Base-by-base conservation (phyloP, 768 basidiomycete species). In the Dacryopinax primogenitus region DNA sequence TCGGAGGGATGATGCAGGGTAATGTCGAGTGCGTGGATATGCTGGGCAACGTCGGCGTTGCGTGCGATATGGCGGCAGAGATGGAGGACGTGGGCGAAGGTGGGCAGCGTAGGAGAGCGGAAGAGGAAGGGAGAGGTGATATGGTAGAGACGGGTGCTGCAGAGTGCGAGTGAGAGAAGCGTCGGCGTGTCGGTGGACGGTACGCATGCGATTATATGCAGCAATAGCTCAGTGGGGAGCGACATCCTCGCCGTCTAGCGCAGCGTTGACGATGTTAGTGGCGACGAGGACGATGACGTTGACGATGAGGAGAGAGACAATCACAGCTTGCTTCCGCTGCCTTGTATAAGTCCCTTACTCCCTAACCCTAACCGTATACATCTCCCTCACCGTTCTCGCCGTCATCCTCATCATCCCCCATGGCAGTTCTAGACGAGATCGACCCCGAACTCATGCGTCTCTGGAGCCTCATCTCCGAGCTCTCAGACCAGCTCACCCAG, bases 381-480 rank as follows among this genome's bases (percentile, higher is more conserved):
- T 9, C n/a, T 47, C 13, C 11, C 51, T 21, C 26, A 13, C 51
- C 23, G 4, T 6, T 32, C 26, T 3, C 30, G n/a, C 9, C 51
- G 3, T 32, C 51, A 58, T 32, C 26, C 26, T 30, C 30, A 3
- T 30, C 51, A 6, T 32, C 26, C 18, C 11, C 30, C 18, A 58
- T 58, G 51, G 51, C 51, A 30, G 51, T 58, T 3, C 30, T 70
- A 66, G 69, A 70, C 33, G 37, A 64, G 28, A 68, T 68, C n/a
- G 70, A 70, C 47, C 68, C 62, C 7, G 90, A 91, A 63, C 81
- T 90, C 62, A 72, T 87, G 45, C 81, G 87, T 26, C 83, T 89
- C 62, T 91, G 87, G 86, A 82, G 85, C 66, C 81, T 93, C 68
- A 80, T 93, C 1, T 81, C 84, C 66, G 92, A 93, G 71, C 83